Evolutionary conservation across 2,329 filamentous ascomycete species (phyloP), one percentile per base, ranked within the genome.

Genomic region (Pochonia chlamydosporia): DNA sequence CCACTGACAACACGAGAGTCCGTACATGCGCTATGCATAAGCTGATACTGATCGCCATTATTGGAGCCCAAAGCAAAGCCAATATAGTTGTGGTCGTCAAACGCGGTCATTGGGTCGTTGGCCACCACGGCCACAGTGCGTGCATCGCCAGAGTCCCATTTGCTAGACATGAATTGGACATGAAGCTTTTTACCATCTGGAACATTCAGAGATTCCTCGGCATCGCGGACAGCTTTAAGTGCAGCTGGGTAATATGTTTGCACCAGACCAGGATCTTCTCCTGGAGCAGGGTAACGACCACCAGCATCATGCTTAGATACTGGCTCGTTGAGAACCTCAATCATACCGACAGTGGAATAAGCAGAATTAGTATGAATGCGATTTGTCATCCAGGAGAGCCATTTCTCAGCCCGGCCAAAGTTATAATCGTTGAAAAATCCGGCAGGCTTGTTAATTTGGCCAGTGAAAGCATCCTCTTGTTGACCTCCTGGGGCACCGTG

Each of bases 351-450:
- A 31, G 73, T 79, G 35, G 72, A 63, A 57, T 78, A 79, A 40
- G 69, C 69, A 5, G 61, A 48, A 44, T 70, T 71, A 0, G 59
- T 62, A 55, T 82, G 78, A 42, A 81, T 74, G 28, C 71, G 65
- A 23, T 70, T 68, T 1, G 76, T 73, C 60, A 83, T 73, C 71
- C 73, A 80, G 35, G 72, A 63, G 5, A 83, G 67, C 56, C 80
- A 82, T 41, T 69, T 59, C 46, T 70, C 59, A 0, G 76, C 77
- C 14, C 81, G 73, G 35, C 73, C 71, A 57, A 77, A 84, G 57
- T 84, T 69, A 54, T 73, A 74, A 28, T 71, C 63, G 9, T 69
- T 63, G 59, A 78, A 84, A 62, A 84, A 84, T 3, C 75, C 76
- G 0, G 77, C 54, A 5, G 53, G 53, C 33, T 46, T 49, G 40